Base-by-base conservation (phyloP, 2,329 filamentous ascomycete genomes). In the Aureobasidium sp. region DNA sequence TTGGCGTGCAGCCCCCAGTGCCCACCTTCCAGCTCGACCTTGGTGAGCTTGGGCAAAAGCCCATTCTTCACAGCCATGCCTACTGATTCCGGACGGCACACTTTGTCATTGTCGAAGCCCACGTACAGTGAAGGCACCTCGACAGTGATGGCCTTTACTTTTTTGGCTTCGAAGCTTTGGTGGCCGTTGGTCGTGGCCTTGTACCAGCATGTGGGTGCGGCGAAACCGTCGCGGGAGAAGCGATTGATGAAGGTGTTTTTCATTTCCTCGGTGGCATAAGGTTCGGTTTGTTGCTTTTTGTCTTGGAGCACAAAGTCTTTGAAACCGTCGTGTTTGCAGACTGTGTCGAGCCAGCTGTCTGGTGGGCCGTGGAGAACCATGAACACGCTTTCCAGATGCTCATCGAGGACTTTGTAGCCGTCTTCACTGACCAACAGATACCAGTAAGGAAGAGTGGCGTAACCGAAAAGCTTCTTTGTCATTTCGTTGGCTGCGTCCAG, bases 381-480 rank as follows among this genome's bases (percentile, higher is more conserved):
- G n/a, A 62, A 78, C 5, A 73, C 55, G 17, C 71, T 71, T 29
- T 77, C 75, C 0, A 75, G 61, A 58, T 78, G 71, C 29, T 64
- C 61, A 7, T 70, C 67, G 31, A 80, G 66, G n/a, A 79, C 43
- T 1, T 65, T 65, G 1, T 71, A 64, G 1, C 72, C 75, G 38
- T 79, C 76, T 0, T 71, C 66, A 0, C 73, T 68, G 0, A 69
- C 70, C 65, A 80, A 76, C 31, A 80, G 71, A 54, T 77, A 65
- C 77, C 77, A 80, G 69, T 81, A 81, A 31, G 70, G 68, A 43
- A 70, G 73, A 1, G 68, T 31, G 2, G 72, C 68, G 46, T 72
- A 70, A 11, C 78, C 79, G 25, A 74, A 70, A 0, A 51, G 38
- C 59, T 73, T 61, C 40, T 71, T 64, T 0, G 70, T 71, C 10